A percentile compares a stretch with the other conserved stretches of the same genome.
Evolutionary conservation across 139 green algal genomes (phyloP).

Genomic region (Gonium pectorale): DNA sequence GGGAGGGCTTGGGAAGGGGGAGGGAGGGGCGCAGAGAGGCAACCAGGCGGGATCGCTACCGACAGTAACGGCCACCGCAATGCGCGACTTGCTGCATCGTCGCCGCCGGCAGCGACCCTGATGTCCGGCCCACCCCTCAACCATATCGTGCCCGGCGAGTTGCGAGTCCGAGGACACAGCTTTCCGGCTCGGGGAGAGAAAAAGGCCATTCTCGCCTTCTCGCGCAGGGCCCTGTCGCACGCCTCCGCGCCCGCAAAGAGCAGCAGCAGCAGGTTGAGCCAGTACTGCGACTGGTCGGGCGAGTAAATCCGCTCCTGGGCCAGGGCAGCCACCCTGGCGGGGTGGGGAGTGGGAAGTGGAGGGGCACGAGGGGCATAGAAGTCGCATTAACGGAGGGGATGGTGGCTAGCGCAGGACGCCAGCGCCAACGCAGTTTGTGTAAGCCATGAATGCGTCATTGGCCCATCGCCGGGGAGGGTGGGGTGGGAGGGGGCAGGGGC

Average conservation of each 20-base stretch:
- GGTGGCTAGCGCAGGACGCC: neutral
- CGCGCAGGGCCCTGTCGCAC: conserved; percentile 46
- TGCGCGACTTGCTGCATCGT: no score
- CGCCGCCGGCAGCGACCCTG: no score
- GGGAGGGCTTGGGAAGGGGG: neutral
- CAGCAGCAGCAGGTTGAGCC: conserved; percentile 50
- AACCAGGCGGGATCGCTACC: neutral
- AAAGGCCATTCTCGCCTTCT: conserved; percentile 38
- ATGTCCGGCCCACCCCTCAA: no score
- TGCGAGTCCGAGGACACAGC: no score
- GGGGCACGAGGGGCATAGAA: neutral
- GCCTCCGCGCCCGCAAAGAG: conserved; percentile 53
- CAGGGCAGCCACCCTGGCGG: conserved; percentile 41
- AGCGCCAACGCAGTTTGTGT: no score
- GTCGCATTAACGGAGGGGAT: neutral
- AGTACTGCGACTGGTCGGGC: conserved; percentile 45
- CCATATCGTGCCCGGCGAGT: no score
- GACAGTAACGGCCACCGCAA: no score
- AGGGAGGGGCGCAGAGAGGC: neutral
- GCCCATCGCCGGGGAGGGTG: no score
- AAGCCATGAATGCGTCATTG: no score
- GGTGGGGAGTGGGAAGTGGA: neutral
- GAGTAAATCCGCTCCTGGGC: conserved; percentile 54
- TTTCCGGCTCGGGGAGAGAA: no score
- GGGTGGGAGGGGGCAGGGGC: neutral